phyloP scores from a whole-genome alignment of 306 rosid genomes.

The Gleditsia sinensis region DNA sequence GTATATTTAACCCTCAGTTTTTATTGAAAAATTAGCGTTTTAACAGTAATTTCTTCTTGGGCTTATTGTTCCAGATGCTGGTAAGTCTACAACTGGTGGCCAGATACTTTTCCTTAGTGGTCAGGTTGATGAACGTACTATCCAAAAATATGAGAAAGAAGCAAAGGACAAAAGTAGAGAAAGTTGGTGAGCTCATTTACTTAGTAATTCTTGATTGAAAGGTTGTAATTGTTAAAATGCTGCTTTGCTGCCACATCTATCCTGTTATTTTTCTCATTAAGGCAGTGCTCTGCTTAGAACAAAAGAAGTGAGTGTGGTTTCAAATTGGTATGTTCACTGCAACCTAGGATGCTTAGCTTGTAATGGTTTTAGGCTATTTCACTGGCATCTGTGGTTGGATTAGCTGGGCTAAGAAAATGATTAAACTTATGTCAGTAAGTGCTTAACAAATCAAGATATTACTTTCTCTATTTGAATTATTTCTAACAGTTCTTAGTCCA shows the following conservation, averaged over 20 bases:
- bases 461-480: neutral
- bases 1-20: neutral
- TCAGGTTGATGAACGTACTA: slow-evolving; percentile 96
- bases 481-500: neutral
- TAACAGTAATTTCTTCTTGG: slow-evolving; percentile 22
- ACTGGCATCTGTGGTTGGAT: neutral
- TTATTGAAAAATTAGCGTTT: neutral
- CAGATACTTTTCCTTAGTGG: slow-evolving; percentile 98
- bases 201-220: slow-evolving; percentile 6
- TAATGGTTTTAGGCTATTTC: too few species aligned
- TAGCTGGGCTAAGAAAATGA: neutral
- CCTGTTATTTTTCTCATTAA: too few species aligned
- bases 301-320: too few species aligned
- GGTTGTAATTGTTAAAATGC: neutral
- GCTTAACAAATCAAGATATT: neutral
- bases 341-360: too few species aligned
- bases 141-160: slow-evolving; percentile 96
- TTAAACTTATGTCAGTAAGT: neutral
- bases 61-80: slow-evolving; percentile 72
- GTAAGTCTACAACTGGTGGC: slow-evolving; percentile 99
- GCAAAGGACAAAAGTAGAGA: slow-evolving; percentile 99
- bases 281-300: too few species aligned
- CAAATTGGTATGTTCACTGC: too few species aligned
- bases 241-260: too few species aligned
- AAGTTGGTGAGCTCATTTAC: slow-evolving; percentile 77